Evolutionary conservation across 2,329 filamentous ascomycete species (phyloP), one percentile per base, ranked within the genome.

Genomic region (Talaromyces pinophilus): DNA sequence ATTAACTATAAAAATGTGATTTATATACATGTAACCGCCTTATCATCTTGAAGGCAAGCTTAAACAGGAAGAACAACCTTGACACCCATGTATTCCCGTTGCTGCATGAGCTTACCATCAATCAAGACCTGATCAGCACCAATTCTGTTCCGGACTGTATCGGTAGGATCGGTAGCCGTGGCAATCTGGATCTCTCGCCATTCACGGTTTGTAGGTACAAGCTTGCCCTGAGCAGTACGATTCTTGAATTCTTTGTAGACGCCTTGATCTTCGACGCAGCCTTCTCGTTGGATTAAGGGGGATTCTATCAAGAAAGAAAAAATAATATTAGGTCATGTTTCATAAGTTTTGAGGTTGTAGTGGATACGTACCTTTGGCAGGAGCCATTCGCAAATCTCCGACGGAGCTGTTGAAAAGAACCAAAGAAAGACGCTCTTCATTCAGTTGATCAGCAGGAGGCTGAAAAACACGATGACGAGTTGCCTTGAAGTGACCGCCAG

Each of bases 131-230:
- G 80, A 63, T 82, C 73, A 19, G 75, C 80, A 55, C 80, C 80
- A 42, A 82, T 67, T 8, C 79, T 71, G 68, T 82, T 82, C 46
- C 74, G 71, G 22, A 74, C 73, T 0, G 74, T 76, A 68, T 82
- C 80, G 0, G 81, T 82, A 1, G 79, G 78, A 67, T 81, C 79
- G 0, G 80, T 81, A 15, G 71, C 73, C 4, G 80, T 82, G 0
- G 80, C 72, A 54, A 83, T 82, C 70, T 83, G 81, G 33, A 83
- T 82, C 71, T 84, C 82, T n/a, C 82, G 77, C 82, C 81, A 84
- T 68, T 83, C 75, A 1, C 73, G 71, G 67, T 82, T 82, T 11
- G 80, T 83, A 0, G 82, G 82, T 19, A 83, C 80, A 6, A 79
- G 75, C 25, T 78, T 69, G 5, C 80, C 81, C 48, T 78, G 67